These are phyloP conservation scores for Aspergillus sp. DNA, from an alignment of 2,329 filamentous ascomycete species.

Conservation along the genomic window DNA sequence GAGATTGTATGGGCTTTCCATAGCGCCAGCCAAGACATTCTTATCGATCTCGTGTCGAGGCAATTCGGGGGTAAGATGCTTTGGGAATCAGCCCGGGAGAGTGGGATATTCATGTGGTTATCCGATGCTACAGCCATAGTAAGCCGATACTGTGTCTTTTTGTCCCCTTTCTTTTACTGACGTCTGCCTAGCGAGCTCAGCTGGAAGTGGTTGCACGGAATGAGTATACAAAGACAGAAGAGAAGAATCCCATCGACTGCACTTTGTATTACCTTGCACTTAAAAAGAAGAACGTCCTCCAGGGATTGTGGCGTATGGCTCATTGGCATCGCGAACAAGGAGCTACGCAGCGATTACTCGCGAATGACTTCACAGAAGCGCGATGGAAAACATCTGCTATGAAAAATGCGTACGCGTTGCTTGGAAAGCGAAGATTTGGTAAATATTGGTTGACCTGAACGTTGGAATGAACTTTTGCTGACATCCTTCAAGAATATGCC, in stretches of 20 bases:
- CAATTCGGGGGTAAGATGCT: constrained; percentile 76
- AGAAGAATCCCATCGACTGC: constrained; percentile 87
- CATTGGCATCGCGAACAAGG: constrained; percentile 82
- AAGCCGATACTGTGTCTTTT: constrained; percentile 33
- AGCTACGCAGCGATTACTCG: constrained; percentile 73
- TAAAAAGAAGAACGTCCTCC: constrained; percentile 82
- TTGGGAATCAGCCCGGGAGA: constrained; percentile 82
- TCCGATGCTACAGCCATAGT: constrained; percentile 73
- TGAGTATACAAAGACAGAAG: constrained; percentile 84
- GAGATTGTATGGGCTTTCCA: constrained; percentile 47
- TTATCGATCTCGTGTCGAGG: constrained; percentile 77
- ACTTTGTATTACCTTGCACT: constrained; percentile 88
- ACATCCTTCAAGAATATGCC: constrained; percentile 68
- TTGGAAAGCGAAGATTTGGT: constrained; percentile 87
- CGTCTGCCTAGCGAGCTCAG: constrained; percentile 59
- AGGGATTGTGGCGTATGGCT: constrained; percentile 94
- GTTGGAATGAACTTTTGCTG: neutral
- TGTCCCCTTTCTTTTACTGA: constrained; percentile 7
- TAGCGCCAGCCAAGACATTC: constrained; percentile 67
- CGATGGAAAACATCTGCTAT: constrained; percentile 86
- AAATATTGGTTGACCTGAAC: constrained; percentile 24
- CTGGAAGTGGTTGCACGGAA: constrained; percentile 90
- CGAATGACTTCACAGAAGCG: constrained; percentile 85
- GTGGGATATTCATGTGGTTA: constrained; percentile 94
- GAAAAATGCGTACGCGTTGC: constrained; percentile 93